Conservation (phyloP, 1,284 basidiomycete species). For the Vanrija sp. region DNA sequence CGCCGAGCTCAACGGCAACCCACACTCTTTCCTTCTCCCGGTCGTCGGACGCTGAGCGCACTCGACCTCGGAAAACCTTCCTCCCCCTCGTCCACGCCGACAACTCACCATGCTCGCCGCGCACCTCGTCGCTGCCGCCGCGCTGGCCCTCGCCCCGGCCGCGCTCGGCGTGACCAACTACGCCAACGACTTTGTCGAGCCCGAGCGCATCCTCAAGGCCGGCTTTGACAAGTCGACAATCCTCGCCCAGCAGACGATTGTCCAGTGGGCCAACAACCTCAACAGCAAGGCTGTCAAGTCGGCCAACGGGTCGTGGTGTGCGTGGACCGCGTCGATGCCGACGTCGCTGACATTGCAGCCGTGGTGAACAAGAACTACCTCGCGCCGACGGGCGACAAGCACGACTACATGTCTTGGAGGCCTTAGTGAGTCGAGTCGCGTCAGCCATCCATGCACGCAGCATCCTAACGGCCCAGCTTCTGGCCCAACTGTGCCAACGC, state of each 20-base stretch:
- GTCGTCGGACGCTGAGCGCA: too few species aligned
- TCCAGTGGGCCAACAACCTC: conserved; percentile 13
- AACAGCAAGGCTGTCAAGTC: background rate
- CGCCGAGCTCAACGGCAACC: too few species aligned
- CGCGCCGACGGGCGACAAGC: conserved; percentile 12
- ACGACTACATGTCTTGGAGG: conserved; percentile 18
- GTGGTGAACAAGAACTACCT: conserved; percentile 12
- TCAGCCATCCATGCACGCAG: background rate
- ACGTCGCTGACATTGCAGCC: conserved; percentile 1
- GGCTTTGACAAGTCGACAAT: conserved; percentile 4
- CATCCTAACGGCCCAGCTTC: background rate
- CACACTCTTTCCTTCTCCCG: too few species aligned
- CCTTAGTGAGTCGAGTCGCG: conserved; percentile 8
- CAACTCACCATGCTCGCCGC: background rate
- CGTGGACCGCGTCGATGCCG: background rate
- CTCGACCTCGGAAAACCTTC: too few species aligned
- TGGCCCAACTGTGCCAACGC: conserved; percentile 24
- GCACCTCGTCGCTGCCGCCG: conserved; percentile 2
- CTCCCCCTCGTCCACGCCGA: too few species aligned
- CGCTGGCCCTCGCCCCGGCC: conserved; percentile 4
- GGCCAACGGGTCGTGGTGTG: conserved; percentile 8
- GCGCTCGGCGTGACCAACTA: conserved; percentile 11
- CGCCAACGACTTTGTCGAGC: conserved; percentile 14
- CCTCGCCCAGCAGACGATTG: conserved; percentile 13
- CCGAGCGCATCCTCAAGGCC: conserved; percentile 9